Evolutionary conservation across 148 eudicot species (phyloP).

Genomic region (Rhododendron williamsianum): DNA sequence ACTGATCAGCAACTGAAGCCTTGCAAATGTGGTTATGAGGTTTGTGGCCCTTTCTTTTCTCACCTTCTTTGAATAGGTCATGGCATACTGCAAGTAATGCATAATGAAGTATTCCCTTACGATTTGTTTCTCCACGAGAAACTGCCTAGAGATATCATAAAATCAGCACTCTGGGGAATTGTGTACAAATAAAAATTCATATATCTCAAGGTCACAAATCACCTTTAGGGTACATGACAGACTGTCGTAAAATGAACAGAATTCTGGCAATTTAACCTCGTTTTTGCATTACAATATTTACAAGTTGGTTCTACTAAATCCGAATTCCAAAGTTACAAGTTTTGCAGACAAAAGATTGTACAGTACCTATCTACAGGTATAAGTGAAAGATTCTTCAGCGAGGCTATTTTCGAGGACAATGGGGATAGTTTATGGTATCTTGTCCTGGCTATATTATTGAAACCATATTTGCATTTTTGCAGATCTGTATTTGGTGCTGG

Average conservation of each 20-base stretch:
- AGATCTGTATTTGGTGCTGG: conserved; percentile 99
- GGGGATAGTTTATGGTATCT: conserved; percentile 1
- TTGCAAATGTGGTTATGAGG: conserved; percentile 98
- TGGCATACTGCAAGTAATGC: background rate
- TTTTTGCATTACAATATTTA: background rate
- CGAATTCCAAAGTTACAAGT: background rate
- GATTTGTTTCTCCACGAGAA: background rate
- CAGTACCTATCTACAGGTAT: background rate
- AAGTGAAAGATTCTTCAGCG: background rate
- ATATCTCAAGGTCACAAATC: background rate
- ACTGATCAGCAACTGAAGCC: conserved; percentile 97
- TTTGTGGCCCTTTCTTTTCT: conserved; percentile 12
- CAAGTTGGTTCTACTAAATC: background rate
- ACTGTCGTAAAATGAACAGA: background rate
- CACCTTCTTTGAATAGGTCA: background rate
- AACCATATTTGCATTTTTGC: conserved; percentile 6
- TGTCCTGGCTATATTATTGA: background rate
- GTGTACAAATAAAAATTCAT: background rate
- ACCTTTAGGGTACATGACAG: background rate
- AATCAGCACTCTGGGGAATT: background rate
- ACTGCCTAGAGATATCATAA: background rate
- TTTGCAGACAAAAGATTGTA: background rate
- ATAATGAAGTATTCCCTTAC: background rate
- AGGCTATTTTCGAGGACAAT: background rate
- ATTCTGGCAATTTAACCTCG: background rate